Evolutionary conservation across 169 alveolate genomes (phyloP), one percentile per base, ranked within the genome.

Genomic region (Cryptosporidium viatorum): DNA sequence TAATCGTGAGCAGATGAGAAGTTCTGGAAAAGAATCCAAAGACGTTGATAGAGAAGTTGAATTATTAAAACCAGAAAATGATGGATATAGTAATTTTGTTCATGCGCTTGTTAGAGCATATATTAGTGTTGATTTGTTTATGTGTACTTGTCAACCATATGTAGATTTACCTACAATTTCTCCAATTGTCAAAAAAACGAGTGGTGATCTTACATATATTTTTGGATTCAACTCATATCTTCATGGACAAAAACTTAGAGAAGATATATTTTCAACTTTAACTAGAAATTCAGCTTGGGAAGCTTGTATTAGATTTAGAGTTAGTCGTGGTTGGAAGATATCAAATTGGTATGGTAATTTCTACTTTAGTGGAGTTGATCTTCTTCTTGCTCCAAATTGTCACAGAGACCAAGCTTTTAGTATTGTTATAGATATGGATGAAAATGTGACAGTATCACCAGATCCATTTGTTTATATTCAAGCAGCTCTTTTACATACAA

Each of bases 401-500:
- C 95, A 94, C 69, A 92, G 95, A n/a, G 96, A 95, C 84, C 98
- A 96, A 67, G 95, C 96, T 35, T 96, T 94, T 80, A 89, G 97
- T 26, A 92, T 96, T 50, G 92, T 94, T 55, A 93, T 97, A 21
- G 98, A 95, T 91, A 94, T 93, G 89, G 98, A 95, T 69, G 93
- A 92, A 10, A 84, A 74, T 62, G 94, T 92, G 29, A 80, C 89
- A 12, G 94, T 93, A 55, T 92, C 94, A 7, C 69, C 91, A 1
- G 95, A 93, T 84, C 94, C 96, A 2, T 94, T 95, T 35, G 95
- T 98, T 9, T 98, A 95, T 91, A 91, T 99, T 5, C 99, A 99
- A 92, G 96, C 98, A 43, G 99, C 99, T 31, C 86, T 99, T 85
- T 92, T 99, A 52, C 98, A 97, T 92, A 97, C 99, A 12, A 95